These are phyloP conservation scores for Paraurostyla sp. DNA, from an alignment of 73 alveolate genomes.

Conservation along the genomic window DNA sequence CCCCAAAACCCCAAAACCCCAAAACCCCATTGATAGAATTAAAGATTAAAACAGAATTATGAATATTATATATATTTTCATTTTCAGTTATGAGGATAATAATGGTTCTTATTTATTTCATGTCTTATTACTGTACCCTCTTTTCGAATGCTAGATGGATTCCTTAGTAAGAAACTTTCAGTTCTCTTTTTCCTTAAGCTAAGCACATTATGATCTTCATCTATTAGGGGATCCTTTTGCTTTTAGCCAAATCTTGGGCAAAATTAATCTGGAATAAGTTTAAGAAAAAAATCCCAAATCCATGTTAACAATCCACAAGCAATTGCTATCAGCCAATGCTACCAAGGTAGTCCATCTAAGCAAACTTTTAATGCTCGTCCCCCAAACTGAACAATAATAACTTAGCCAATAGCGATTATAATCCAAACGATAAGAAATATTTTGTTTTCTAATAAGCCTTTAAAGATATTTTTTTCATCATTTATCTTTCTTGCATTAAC, in stretches of 20 bases:
- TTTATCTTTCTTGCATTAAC: slow-evolving; percentile 1
- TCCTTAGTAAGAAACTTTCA: not conserved
- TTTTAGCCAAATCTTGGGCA: not conserved
- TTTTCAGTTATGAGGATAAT: too few relatives aligned
- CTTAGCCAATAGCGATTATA: too few relatives aligned
- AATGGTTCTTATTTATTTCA: too few relatives aligned
- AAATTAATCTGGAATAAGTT: slow-evolving; percentile 71
- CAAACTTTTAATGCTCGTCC: too few relatives aligned
- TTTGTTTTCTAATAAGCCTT: not conserved
- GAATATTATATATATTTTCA: too few relatives aligned
- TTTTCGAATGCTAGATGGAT: not conserved
- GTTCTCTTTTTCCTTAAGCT: slow-evolving; percentile 8
- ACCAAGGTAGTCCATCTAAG: slow-evolving; percentile 83
- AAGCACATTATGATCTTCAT: not conserved
- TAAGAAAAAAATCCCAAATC: slow-evolving; percentile 66
- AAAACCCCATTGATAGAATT: too few relatives aligned
- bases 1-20: too few relatives aligned
- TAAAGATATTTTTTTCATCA: not conserved
- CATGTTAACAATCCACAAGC: slow-evolving; percentile 78
- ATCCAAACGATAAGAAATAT: not conserved
- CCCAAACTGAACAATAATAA: too few relatives aligned
- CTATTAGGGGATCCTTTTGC: not conserved
- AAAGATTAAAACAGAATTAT: too few relatives aligned
- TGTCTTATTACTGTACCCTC: not conserved
- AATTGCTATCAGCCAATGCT: slow-evolving; percentile 88